Evolutionary conservation across 2,329 filamentous ascomycete species (phyloP), one percentile per base, ranked within the genome.

Genomic region (Claviceps pazoutovae): DNA sequence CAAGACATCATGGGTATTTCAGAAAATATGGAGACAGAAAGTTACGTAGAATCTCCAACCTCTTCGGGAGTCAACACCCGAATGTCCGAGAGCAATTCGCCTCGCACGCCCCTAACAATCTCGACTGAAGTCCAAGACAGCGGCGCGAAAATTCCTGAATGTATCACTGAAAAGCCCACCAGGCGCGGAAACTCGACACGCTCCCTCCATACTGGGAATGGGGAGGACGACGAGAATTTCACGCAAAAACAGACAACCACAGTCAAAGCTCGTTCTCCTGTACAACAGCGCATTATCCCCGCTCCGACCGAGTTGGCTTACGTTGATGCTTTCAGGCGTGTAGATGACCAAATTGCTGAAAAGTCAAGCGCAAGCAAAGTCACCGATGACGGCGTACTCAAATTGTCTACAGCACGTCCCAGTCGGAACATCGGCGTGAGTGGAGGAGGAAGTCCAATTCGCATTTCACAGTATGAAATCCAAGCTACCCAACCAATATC

Each of bases 391-490:
- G 17, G 19, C 14, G 13, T 23, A 19, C 26, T 39, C 14, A 13
- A 43, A n/a, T 4, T 14, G 17, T 21, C 48, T 43, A 3, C 30
- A 21, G 11, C 5, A 36, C 36, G 47, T 16, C 17, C n/a, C 17
- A 26, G 8, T 36, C 43, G 47, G 34, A 38, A 43, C 17, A 47
- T 53, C 48, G 51, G 46, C 39, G 45, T 53, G 14, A 51, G 52
- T 19, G 41, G 46, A 7, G 23, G 34, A n/a, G 52, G 52, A 43
- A 53, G 52, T 30, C 52, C 52, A 26, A 48, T 53, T 26, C 47
- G 37, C n/a, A 8, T 44, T 13, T 46, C 38, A n/a, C 23, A 37
- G 3, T 30, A 34, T 21, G 41, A 23, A 6, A 37, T 37, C 6
- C 37, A 23, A 14, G 9, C 19, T 30, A 17, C 26, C 5, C 13